Conservation (phyloP, 1,284 basidiomycete genomes). For the Moesziomyces sp. region DNA sequence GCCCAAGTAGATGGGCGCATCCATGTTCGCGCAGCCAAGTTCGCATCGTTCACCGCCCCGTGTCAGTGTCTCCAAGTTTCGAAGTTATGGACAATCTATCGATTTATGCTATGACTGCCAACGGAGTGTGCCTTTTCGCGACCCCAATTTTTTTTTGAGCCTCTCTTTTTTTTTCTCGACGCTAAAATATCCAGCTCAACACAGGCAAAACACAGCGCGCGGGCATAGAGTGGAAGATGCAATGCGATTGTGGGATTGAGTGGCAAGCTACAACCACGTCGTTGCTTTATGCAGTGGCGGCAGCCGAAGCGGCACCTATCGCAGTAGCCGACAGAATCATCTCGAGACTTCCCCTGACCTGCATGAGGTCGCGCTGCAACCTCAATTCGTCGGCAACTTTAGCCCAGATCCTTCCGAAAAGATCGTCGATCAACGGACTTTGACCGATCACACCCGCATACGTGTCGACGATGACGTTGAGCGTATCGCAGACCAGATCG, state of each 20-base stretch:
- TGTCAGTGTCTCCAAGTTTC: too few relatives aligned
- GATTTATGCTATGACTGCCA: neutral
- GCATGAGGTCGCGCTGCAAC: slow-evolving; percentile 88
- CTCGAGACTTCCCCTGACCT: slow-evolving; percentile 86
- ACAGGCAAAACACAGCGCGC: too few relatives aligned
- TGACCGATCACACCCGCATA: slow-evolving; percentile 91
- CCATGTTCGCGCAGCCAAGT: too few relatives aligned
- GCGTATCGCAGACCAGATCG: slow-evolving; percentile 84
- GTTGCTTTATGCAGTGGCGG: neutral
- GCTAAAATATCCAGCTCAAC: too few relatives aligned
- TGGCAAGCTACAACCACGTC: neutral
- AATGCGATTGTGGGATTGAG: too few relatives aligned
- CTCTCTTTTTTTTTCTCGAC: too few relatives aligned
- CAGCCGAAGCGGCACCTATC: slow-evolving; percentile 36
- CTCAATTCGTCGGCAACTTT: slow-evolving; percentile 85
- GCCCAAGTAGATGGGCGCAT: slow-evolving; percentile 1
- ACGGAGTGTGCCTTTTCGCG: neutral
- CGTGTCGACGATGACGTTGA: slow-evolving; percentile 86
- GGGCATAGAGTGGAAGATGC: too few relatives aligned
- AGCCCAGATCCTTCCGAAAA: slow-evolving; percentile 83
- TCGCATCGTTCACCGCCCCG: too few relatives aligned
- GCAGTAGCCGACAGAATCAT: slow-evolving; percentile 77
- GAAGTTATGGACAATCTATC: too few relatives aligned
- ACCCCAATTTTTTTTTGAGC: too few relatives aligned
- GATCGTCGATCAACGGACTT: slow-evolving; percentile 86